Evolutionary conservation across 2,329 filamentous ascomycete genomes (phyloP).

Genomic region (Beauveria rudraprayagi): DNA sequence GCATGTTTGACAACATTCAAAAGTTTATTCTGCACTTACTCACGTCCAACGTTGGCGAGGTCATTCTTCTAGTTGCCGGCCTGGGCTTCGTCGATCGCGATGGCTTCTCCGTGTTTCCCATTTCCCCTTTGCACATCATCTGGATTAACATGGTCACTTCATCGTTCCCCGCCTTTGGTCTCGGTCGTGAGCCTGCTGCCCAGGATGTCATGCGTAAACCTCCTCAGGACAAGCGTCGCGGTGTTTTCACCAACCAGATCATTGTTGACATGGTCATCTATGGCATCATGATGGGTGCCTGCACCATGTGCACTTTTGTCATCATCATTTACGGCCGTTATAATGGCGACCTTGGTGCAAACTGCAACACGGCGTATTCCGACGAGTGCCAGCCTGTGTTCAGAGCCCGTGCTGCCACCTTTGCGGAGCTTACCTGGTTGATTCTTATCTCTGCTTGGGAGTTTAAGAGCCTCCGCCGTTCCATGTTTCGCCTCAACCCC

Average conservation of each 20-base stretch:
- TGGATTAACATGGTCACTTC: constrained; percentile 96
- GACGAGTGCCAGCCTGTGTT: constrained; percentile 53
- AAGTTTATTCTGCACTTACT: constrained; percentile 79
- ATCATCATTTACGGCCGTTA: constrained; percentile 54
- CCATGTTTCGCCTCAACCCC: constrained; percentile 60
- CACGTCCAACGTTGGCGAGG: constrained; percentile 76
- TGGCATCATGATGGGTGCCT: constrained; percentile 66
- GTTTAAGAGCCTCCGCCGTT: constrained; percentile 64
- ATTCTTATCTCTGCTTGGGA: constrained; percentile 72
- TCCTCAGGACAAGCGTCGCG: constrained; percentile 59
- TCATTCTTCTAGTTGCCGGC: constrained; percentile 71
- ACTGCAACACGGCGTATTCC: constrained; percentile 56
- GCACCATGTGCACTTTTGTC: constrained; percentile 58
- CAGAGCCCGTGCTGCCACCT: constrained; percentile 63
- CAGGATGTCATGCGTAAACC: constrained; percentile 73
- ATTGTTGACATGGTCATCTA: constrained; percentile 74
- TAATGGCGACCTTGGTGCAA: constrained; percentile 44
- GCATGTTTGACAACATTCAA: constrained; percentile 85
- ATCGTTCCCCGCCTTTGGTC: constrained; percentile 77
- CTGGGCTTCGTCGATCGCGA: constrained; percentile 69
- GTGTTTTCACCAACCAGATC: constrained; percentile 72
- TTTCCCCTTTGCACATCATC: constrained; percentile 77
- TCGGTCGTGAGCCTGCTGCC: constrained; percentile 70
- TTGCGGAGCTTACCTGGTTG: constrained; percentile 65
- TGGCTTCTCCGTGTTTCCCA: constrained; percentile 73